Conservation (phyloP, 352 stramenopile genomes). For the Phytopythium chamaehyphon region DNA sequence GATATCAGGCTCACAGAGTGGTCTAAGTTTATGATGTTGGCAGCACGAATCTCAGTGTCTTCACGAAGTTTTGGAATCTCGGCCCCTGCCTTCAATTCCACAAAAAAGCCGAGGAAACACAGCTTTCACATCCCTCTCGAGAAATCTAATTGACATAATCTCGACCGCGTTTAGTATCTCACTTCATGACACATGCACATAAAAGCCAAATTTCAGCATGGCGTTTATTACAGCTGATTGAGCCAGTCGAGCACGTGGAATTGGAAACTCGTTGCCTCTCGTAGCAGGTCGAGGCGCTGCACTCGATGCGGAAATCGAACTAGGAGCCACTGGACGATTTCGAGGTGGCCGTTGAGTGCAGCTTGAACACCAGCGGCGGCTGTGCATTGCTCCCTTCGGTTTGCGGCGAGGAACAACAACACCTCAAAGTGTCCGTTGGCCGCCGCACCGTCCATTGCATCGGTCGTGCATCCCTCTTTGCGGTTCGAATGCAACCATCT, state of each 20-base stretch:
- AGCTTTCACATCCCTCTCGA: too few species aligned
- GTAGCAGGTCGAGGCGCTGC: not conserved
- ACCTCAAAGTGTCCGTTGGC: slow-evolving; percentile 3
- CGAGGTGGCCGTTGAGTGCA: slow-evolving; percentile 7
- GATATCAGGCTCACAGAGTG: too few species aligned
- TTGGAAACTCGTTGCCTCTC: not conserved
- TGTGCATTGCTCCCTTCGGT: slow-evolving; percentile 3
- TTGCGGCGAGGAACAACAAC: slow-evolving; percentile 3
- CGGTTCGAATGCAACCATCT: slow-evolving; percentile 9
- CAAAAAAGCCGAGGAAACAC: too few species aligned
- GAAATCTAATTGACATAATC: too few species aligned
- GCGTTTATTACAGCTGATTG: not conserved
- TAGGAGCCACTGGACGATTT: slow-evolving; percentile 12
- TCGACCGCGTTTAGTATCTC: too few species aligned
- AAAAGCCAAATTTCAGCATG: too few species aligned
- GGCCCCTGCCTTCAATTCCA: too few species aligned
- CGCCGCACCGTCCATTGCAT: slow-evolving; percentile 6
- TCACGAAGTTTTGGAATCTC: too few species aligned
- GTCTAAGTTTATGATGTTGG: too few species aligned
- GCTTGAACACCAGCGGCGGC: not conserved
- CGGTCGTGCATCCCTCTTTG: slow-evolving; percentile 3
- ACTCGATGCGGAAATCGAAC: not conserved
- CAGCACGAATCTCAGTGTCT: too few species aligned
- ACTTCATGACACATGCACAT: too few species aligned
- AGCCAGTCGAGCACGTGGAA: slow-evolving; percentile 4